Conservation (phyloP, 345 rosid genomes). For the Citrus trifoliata region DNA sequence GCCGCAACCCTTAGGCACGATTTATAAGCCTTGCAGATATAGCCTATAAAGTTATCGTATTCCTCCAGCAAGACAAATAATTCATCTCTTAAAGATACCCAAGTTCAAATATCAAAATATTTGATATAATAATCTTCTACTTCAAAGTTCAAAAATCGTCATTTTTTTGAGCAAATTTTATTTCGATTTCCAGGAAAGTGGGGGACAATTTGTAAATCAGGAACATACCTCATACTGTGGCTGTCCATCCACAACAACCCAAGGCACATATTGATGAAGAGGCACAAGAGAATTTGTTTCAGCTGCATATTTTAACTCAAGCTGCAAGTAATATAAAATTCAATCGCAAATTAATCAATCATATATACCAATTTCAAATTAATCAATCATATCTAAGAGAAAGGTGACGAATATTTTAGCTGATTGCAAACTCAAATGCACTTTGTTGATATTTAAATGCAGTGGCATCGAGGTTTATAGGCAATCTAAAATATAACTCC, state of each 20-base stretch:
- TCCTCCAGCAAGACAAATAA: not conserved
- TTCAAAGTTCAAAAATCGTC: not conserved
- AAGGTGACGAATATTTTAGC: not conserved
- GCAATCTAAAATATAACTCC: no score
- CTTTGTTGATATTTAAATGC: no score
- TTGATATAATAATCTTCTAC: not conserved
- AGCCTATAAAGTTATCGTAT: no score
- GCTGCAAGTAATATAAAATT: slow-evolving; percentile 41
- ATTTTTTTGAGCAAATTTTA: not conserved
- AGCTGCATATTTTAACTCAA: slow-evolving; percentile 69
- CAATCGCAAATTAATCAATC: not conserved
- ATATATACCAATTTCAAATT: not conserved
- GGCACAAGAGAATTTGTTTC: slow-evolving; percentile 84
- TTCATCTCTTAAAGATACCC: not conserved
- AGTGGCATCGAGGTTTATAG: no score
- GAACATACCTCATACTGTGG: slow-evolving; percentile 84
- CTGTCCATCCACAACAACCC: slow-evolving; percentile 91
- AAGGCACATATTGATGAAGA: slow-evolving; percentile 83
- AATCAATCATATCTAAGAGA: not conserved
- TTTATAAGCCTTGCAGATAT: no score
- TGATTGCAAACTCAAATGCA: not conserved
- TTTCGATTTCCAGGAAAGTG: not conserved
- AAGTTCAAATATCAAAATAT: not conserved
- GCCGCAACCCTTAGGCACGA: slow-evolving; percentile 50
- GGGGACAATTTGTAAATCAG: not conserved